phyloP scores from a whole-genome alignment of 805 yeast genomes.

The Wickerhamomyces bisporus region DNA sequence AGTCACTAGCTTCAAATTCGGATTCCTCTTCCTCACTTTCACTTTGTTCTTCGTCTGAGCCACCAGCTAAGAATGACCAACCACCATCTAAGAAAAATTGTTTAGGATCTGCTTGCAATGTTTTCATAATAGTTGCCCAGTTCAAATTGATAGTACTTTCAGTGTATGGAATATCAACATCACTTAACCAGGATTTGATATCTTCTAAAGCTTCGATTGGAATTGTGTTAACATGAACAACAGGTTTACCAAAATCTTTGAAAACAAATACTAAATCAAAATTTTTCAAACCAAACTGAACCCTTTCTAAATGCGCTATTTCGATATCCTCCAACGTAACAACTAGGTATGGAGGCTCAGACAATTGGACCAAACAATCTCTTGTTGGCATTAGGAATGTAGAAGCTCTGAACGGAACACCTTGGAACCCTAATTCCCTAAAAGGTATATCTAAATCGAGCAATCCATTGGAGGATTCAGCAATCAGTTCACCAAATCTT shows the following conservation, averaged over 20 bases:
- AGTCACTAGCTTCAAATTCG: conserved; percentile 40
- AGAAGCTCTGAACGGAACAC: conserved; percentile 94
- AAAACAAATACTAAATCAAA: conserved; percentile 96
- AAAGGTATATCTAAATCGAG: conserved; percentile 91
- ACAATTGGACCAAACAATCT: conserved; percentile 89
- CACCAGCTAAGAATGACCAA: conserved; percentile 90
- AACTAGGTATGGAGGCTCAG: conserved; percentile 93
- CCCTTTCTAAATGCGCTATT: conserved; percentile 93
- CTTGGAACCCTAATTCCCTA: conserved; percentile 93
- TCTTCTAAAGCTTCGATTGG: conserved; percentile 91
- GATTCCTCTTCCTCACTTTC: conserved; percentile 50
- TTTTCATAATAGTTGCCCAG: conserved; percentile 95
- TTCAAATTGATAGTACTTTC: conserved; percentile 95
- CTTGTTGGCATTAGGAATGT: conserved; percentile 96
- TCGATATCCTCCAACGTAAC: conserved; percentile 89
- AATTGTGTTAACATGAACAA: conserved; percentile 88
- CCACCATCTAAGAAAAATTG: conserved; percentile 94
- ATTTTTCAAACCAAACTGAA: conserved; percentile 93
- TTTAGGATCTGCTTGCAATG: conserved; percentile 86
- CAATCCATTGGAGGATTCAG: conserved; percentile 79
- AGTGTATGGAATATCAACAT: conserved; percentile 91
- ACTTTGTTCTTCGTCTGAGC: conserved; percentile 70
- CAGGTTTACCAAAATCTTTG: conserved; percentile 84
- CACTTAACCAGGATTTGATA: conserved; percentile 95
- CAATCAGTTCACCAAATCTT: conserved; percentile 81